These are phyloP conservation scores for Hymenoscyphus fructigenus DNA, from an alignment of 2,329 filamentous ascomycete species.

Conservation along the genomic window DNA sequence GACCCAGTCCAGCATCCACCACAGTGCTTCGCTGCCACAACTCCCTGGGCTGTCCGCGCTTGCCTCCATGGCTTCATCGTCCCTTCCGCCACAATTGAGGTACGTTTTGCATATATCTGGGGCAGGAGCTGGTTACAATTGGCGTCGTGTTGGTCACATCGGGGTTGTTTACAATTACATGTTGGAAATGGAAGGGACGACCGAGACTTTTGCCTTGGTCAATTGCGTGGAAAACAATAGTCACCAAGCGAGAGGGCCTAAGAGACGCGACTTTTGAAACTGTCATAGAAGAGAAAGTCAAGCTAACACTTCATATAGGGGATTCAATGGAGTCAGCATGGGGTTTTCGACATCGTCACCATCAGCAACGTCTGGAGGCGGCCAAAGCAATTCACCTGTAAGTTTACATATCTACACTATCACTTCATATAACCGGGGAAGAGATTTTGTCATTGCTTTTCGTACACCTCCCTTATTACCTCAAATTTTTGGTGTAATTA, in stretches of 20 bases:
- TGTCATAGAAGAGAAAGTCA: too few species aligned
- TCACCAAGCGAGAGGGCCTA: too few species aligned
- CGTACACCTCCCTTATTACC: neutral
- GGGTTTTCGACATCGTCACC: conserved; percentile 63
- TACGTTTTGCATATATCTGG: conserved; percentile 36
- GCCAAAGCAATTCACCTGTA: conserved; percentile 61
- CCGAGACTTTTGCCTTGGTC: neutral
- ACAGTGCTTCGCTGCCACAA: conserved; percentile 41
- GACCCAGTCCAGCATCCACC: conserved; percentile 45
- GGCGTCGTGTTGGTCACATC: neutral
- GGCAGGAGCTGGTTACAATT: neutral
- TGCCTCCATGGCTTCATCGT: conserved; percentile 52
- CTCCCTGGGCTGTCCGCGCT: conserved; percentile 59
- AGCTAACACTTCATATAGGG: conserved; percentile 31
- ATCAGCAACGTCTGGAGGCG: conserved; percentile 60
- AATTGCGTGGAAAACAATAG: neutral
- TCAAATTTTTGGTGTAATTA: too few species aligned
- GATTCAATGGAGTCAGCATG: conserved; percentile 39
- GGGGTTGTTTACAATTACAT: neutral
- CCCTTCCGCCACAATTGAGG: conserved; percentile 51
- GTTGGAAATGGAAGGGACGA: neutral
- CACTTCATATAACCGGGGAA: neutral
- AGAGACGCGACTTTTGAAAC: too few species aligned
- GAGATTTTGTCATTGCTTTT: neutral
- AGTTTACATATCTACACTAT: conserved; percentile 36